Evolutionary conservation across 2,329 filamentous ascomycete species (phyloP), one percentile per base, ranked within the genome.

Genomic region (Emmonsia crescens): DNA sequence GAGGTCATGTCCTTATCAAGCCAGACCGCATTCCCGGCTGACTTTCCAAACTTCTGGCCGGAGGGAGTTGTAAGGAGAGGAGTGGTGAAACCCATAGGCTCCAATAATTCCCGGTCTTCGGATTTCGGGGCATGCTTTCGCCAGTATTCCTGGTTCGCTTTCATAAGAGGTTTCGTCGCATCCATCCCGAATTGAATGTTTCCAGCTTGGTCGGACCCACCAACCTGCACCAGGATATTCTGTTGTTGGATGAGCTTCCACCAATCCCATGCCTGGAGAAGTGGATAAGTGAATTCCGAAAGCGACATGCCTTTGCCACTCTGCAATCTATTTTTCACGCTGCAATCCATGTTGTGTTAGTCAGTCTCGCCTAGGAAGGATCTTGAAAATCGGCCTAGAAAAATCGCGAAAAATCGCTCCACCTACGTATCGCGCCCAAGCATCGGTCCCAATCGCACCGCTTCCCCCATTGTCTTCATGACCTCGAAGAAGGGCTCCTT

Each of bases 251-350:
- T 95, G 77, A 97, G 82, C 67, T 89, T 82, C 89, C 90, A 97
- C 84, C 92, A 99, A 73, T 99, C 94, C 88, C 92, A 97, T 27
- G 88, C 91, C 73, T 99, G 94, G 69, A 97, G 84, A 19, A 99
- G 77, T 0, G 95, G 94, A 71, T 99, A 99, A 49, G 86, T 83
- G 74, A 99, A 96, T 72, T 99, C 94, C 42, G 90, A 87, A 69
- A 95, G 89, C 0, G 92, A 95, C 88, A 99, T 93, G 68, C 94
- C 95, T 65, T 94, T 89, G 44, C 91, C 90, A 60, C 86, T 86
- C n/a, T 83, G 82, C 80, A 97, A 82, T 70, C 91, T 90, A 62
- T 85, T 86, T 75, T 91, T 94, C 60, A 95, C 91, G 40, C 84
- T 86, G 44, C 24, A 60, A n/a, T 5, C 21, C 40, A 29, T 57